phyloP scores from a whole-genome alignment of 2,329 filamentous ascomycete genomes.

The Microthyrium microscopicum region DNA sequence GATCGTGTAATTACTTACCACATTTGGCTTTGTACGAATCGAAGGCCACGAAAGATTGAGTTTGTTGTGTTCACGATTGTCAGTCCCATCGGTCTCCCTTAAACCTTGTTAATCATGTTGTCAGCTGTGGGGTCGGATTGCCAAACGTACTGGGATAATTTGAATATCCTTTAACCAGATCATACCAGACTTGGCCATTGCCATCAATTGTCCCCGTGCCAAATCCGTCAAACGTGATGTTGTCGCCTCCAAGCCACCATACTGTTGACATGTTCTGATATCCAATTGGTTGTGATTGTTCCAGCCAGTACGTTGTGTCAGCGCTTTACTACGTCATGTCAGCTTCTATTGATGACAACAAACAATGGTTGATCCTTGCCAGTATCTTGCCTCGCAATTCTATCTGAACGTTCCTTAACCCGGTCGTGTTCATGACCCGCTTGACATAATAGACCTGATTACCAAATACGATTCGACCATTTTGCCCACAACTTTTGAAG shows the following conservation, averaged over 20 bases:
- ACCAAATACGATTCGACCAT: conserved; percentile 34
- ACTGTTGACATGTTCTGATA: conserved; percentile 18
- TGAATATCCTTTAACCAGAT: conserved; percentile 23
- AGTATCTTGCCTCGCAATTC: conserved; percentile 32
- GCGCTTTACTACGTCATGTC: conserved; percentile 10
- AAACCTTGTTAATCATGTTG: conserved; percentile 20
- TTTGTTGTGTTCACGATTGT: conserved; percentile 34
- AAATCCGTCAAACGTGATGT: conserved; percentile 32
- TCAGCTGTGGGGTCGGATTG: no score
- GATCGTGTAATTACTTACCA: conserved; percentile 23
- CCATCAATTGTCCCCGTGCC: conserved; percentile 39
- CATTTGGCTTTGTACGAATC: conserved; percentile 42
- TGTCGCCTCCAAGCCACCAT: conserved; percentile 29
- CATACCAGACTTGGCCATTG: conserved; percentile 43
- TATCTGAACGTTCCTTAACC: conserved; percentile 29
- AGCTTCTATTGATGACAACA: background rate
- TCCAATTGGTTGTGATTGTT: conserved; percentile 14
- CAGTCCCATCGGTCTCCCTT: conserved; percentile 34
- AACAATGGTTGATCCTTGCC: conserved; percentile 14
- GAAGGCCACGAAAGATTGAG: conserved; percentile 30
- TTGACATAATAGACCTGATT: conserved; percentile 33
- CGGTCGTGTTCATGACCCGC: conserved; percentile 32
- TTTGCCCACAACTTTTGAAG: conserved; percentile 31
- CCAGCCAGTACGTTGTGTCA: conserved; percentile 17
- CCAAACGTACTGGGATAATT: conserved; percentile 12